These are phyloP conservation scores for Exophiala calicioides DNA, from an alignment of 2,329 filamentous ascomycete species.

Conservation along the genomic window DNA sequence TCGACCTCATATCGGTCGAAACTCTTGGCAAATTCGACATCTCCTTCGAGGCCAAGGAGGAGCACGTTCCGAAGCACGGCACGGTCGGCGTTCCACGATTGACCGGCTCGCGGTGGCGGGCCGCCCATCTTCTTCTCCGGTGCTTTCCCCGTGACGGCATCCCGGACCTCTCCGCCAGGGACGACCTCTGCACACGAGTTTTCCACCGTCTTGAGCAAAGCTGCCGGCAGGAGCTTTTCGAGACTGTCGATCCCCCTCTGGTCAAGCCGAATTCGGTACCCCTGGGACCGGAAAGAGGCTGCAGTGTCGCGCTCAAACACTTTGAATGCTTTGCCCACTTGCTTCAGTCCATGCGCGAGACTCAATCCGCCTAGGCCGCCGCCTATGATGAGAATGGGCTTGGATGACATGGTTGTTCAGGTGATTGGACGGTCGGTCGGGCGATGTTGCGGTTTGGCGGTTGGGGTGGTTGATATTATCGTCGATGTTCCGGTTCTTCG, in stretches of 20 bases:
- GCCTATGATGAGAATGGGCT: slow-evolving; percentile 37
- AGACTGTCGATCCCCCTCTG: slow-evolving; percentile 2
- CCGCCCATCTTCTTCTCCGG: neutral
- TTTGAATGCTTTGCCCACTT: slow-evolving; percentile 36
- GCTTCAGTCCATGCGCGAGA: slow-evolving; percentile 38
- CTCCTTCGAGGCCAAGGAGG: slow-evolving; percentile 34
- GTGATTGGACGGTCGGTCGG: too few species aligned
- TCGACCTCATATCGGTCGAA: slow-evolving; percentile 26
- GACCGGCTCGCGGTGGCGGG: neutral
- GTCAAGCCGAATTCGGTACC: slow-evolving; percentile 38
- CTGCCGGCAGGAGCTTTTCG: neutral
- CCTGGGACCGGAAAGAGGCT: slow-evolving; percentile 36
- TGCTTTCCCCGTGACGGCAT: slow-evolving; percentile 9
- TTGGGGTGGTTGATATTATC: too few species aligned
- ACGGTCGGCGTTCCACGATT: slow-evolving; percentile 35
- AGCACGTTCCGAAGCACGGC: slow-evolving; percentile 38
- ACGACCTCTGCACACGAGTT: slow-evolving; percentile 1
- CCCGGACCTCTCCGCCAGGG: neutral
- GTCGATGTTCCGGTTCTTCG: too few species aligned
- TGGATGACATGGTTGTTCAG: too few species aligned
- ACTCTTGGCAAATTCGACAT: slow-evolving; percentile 38
- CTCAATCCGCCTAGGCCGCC: slow-evolving; percentile 39
- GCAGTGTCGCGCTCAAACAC: slow-evolving; percentile 38
- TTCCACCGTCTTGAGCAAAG: neutral
- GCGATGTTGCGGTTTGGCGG: too few species aligned